Percentiles rank a stretch among this genome's conserved stretches.
Conservation (phyloP, 2,329 filamentous ascomycete genomes). For the Apiospora hydei region DNA sequence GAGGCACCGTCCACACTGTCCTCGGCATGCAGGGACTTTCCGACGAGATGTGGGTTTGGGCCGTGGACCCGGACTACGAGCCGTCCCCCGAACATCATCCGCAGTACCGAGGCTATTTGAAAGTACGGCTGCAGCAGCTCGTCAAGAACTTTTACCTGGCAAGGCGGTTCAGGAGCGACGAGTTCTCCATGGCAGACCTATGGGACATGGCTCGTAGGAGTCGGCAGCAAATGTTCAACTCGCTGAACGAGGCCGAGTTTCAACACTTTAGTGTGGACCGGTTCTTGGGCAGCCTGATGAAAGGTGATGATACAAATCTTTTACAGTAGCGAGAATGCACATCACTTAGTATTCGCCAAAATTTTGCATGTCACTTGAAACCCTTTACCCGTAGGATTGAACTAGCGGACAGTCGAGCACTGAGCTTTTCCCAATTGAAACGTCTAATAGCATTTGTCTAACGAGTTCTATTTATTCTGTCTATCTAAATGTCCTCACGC, state of each 20-base stretch:
- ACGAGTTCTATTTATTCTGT: neutral
- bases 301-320: no score
- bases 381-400: no score
- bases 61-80: slow-evolving; percentile 21
- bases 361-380: no score
- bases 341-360: no score
- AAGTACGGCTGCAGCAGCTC: slow-evolving; percentile 22
- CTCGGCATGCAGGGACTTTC: neutral
- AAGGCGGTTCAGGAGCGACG: neutral
- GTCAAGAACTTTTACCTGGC: slow-evolving; percentile 23
- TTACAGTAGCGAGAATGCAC: no score
- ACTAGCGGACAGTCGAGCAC: no score
- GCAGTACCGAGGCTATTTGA: slow-evolving; percentile 20
- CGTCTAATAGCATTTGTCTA: no score
- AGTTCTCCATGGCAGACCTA: slow-evolving; percentile 11
- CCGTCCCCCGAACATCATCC: neutral
- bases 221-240: slow-evolving; percentile 17
- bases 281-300: neutral
- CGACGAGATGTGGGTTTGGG: slow-evolving; percentile 23
- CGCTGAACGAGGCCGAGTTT: slow-evolving; percentile 2
- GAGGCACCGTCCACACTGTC: neutral
- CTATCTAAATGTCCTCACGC: neutral
- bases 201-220: slow-evolving; percentile 18
- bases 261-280: neutral
- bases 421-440: no score